A percentile compares a stretch with the other conserved stretches of the same genome.
These are phyloP conservation scores for Yamadazyma triangularis DNA, from an alignment of 1,139 yeast genomes.

Conservation along the genomic window DNA sequence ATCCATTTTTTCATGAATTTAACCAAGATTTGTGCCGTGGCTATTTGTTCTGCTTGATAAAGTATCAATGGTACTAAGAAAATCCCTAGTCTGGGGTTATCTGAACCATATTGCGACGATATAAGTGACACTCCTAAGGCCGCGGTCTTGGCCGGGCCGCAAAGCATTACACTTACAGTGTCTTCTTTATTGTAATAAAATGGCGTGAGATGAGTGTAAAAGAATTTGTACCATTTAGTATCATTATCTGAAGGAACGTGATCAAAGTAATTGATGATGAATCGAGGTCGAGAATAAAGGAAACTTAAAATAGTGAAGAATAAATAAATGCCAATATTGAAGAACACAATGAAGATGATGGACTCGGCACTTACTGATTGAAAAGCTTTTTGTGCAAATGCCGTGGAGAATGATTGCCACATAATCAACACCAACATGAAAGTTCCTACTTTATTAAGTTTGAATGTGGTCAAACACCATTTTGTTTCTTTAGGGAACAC, in stretches of 20 bases:
- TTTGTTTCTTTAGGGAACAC: constrained; percentile 60
- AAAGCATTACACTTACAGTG: constrained; percentile 74
- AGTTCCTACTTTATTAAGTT: constrained; percentile 67
- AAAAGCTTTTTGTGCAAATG: constrained; percentile 79
- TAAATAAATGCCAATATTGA: constrained; percentile 73
- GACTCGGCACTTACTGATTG: constrained; percentile 63
- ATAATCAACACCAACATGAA: constrained; percentile 74
- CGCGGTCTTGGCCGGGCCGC: constrained; percentile 93
- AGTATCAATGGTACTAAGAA: constrained; percentile 76
- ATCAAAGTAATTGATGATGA: constrained; percentile 40
- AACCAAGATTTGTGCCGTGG: constrained; percentile 67
- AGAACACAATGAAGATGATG: constrained; percentile 71
- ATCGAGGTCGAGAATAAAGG: constrained; percentile 57
- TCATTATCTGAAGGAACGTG: constrained; percentile 43
- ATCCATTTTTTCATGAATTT: constrained; percentile 67
- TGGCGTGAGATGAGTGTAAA: constrained; percentile 48
- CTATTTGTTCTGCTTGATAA: constrained; percentile 83
- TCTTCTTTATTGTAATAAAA: constrained; percentile 69
- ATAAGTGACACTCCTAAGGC: constrained; percentile 83
- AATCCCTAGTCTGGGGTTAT: constrained; percentile 59
- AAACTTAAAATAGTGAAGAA: constrained; percentile 66
- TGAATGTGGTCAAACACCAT: constrained; percentile 55
- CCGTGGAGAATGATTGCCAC: constrained; percentile 85
- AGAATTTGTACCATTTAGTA: constrained; percentile 34
- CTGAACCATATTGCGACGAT: constrained; percentile 72